Evolutionary conservation across 257 asterid species (phyloP), one percentile per base, ranked within the genome.

Genomic region (Lycium barbarum): DNA sequence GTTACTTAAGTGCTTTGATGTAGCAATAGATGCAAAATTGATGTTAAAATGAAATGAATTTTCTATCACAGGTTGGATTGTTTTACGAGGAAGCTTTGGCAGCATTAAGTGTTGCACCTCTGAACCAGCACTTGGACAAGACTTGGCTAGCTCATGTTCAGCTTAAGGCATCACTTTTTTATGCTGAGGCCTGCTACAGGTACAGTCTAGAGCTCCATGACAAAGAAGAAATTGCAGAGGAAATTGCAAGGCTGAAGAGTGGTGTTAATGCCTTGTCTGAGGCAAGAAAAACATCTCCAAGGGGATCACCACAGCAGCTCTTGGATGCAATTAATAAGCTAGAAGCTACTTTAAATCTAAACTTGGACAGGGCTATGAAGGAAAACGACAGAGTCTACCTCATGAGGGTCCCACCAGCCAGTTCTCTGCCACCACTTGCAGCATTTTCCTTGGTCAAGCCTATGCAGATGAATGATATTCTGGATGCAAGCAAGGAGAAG

Each of bases 361-460:
- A 95, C 90, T 89, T 97, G 88, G 98, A 95, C 87, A 93, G 92
- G 89, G 98, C 98, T 47, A 36, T 91, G 88, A 97, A 94, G 92
- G 99, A 97, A 93, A 97, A 97, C 45, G 98, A 97, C 49, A 93
- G 99, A 86, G 99, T 97, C 78, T 97, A 97, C 89, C 92, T 97
- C 61, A 95, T 97, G 98, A 90, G 98, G 93, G 94, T 97, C 88
- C 99, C 99, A 81, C 88, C 93, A 18, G 92, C 95, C 82, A 93
- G 95, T 90, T 92, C 98, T 80, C 90, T 97, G 83, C 43, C 93
- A 43, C 96, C 98, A 76, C 98, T 97, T 85, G 94, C 99, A 80
- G 86, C 97, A 20, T 97, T 93, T 87, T 91, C 99, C 45, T 91
- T 97, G 97, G 98, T 97, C 84, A 95, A 97, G 89, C 96, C 99